phyloP scores from a whole-genome alignment of 768 basidiomycete genomes.

The Suillus subaureus region DNA sequence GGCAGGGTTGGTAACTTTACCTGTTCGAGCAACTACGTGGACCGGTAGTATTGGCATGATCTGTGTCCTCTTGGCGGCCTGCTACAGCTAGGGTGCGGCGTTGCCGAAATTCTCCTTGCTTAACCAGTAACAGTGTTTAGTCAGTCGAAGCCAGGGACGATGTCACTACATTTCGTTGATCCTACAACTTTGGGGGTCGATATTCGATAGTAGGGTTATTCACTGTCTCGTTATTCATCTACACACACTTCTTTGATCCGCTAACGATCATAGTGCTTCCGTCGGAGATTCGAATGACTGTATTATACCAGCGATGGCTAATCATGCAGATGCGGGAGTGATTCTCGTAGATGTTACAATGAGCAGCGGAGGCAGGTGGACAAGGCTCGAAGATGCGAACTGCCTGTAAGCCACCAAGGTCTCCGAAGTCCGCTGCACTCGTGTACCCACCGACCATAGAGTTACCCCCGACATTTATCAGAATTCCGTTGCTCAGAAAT shows the following conservation, averaged over 20 bases:
- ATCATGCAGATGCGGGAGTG: slow-evolving; percentile 70
- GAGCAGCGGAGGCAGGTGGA: slow-evolving; percentile 43
- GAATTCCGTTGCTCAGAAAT: slow-evolving; percentile 74
- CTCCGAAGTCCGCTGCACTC: slow-evolving; percentile 73
- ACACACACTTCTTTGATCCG: slow-evolving; percentile 79
- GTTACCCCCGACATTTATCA: slow-evolving; percentile 82
- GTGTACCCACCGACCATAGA: slow-evolving; percentile 69
- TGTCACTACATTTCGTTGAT: no score
- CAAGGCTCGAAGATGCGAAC: slow-evolving; percentile 76
- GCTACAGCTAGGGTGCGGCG: no score
- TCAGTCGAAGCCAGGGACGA: no score
- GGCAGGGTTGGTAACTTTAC: no score
- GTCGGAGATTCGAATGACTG: slow-evolving; percentile 66
- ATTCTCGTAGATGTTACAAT: slow-evolving; percentile 68
- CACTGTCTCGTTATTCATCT: slow-evolving; percentile 81
- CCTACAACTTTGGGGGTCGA: slow-evolving; percentile 67
- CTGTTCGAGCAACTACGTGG: no score
- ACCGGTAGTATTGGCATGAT: no score
- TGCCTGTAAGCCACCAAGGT: slow-evolving; percentile 71
- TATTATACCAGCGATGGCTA: slow-evolving; percentile 81
- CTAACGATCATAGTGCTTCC: slow-evolving; percentile 87
- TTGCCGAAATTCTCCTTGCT: no score
- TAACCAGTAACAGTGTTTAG: no score
- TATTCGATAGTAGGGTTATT: slow-evolving; percentile 85
- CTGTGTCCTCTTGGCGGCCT: no score